These are phyloP conservation scores for Cutaneotrichosporon cutaneum DNA, from an alignment of 1,284 basidiomycete genomes.

Conservation along the genomic window DNA sequence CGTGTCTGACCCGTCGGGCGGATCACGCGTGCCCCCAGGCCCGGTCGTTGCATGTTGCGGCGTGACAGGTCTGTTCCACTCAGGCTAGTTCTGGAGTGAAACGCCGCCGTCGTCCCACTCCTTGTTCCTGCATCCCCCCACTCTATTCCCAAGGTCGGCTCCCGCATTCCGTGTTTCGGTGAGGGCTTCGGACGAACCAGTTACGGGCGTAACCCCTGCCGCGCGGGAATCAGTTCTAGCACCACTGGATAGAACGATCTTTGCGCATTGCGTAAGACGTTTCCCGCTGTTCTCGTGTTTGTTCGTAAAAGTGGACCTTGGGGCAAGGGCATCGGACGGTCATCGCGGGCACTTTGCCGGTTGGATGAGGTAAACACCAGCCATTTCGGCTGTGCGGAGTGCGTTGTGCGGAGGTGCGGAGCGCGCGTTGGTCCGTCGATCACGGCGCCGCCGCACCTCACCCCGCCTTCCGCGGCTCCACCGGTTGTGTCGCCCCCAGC, in stretches of 20 bases:
- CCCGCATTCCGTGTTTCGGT: background rate
- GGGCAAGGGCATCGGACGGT: background rate
- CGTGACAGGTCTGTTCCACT: background rate
- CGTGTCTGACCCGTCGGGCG: background rate
- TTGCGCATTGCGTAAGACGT: background rate
- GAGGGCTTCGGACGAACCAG: background rate
- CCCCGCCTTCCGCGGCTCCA: background rate
- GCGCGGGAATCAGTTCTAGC: background rate
- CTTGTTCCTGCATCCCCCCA: background rate
- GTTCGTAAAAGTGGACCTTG: conserved; percentile 1
- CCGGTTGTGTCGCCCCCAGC: too few species aligned
- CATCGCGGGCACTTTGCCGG: background rate
- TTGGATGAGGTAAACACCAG: background rate
- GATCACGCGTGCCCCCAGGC: background rate
- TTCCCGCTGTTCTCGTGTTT: background rate
- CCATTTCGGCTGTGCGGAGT: background rate
- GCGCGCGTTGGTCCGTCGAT: background rate
- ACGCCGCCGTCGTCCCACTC: background rate
- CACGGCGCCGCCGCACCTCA: background rate
- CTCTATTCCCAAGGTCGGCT: background rate
- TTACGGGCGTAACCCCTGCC: background rate
- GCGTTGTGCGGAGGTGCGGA: background rate
- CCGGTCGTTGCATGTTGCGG: background rate
- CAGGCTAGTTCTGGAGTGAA: background rate
- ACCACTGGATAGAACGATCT: background rate